Evolutionary conservation across 1,284 basidiomycete genomes (phyloP), one percentile per base, ranked within the genome.

Genomic region (Ustilago sp.): DNA sequence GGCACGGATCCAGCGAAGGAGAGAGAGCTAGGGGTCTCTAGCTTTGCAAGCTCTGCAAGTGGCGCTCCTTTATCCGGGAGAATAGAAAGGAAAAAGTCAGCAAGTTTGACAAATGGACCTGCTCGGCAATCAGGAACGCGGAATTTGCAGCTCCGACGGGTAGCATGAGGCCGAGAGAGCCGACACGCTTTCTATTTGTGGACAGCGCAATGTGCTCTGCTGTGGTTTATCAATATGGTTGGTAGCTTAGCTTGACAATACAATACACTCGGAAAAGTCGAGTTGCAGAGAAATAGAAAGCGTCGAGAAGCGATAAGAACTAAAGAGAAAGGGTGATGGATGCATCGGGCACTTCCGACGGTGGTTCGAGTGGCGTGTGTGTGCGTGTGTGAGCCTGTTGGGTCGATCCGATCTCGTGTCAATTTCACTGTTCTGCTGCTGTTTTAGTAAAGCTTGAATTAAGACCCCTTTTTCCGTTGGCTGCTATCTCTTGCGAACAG

Each of bases 41-140:
- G 23, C 23, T 23, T 23, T 23, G 23, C 23, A 23, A 23, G 23
- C 23, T 28, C 23, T 28, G 2, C 3, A 8, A 48, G 34, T 52
- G 51, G 51, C 51, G 32, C 51, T 23, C 2, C 12, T 11, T 15
- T 36, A 31, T 38, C 36, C 31, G 52, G 48, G 4, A 50, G 28
- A 50, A 32, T 28, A 28, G 31, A 19, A 45, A 57, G 17, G 15
- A 45, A 57, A 47, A 36, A 48, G 56, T 58, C 56, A 58, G 43
- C 45, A 58, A 32, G 17, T 45, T 48, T 58, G 56, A 58, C 56
- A 58, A 58, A 58, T 58, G 36, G 13, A 7, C 19, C 43, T 45
- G 8, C 43, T 8, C 59, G 48, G 39, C 59, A 53, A 51, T 41
- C 35, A 41, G 32, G 23, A 35, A 31, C 23, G 48, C 48, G 48